Evolutionary conservation across 1,139 yeast species (phyloP).

Genomic region (Pichia sp.): DNA sequence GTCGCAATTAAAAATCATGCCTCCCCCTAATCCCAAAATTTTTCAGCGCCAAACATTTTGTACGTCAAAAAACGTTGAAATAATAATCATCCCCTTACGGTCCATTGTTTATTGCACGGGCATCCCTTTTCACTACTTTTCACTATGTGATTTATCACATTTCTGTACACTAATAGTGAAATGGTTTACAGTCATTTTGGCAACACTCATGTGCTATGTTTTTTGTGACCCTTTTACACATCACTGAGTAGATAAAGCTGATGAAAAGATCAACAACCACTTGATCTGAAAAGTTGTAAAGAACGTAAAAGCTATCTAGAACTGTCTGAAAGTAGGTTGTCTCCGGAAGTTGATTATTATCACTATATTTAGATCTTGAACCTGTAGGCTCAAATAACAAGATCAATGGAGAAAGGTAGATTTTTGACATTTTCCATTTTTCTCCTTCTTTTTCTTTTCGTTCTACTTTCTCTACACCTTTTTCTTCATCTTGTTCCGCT

Average conservation of each 20-base stretch:
- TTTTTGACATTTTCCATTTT: not conserved
- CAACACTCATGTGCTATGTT: too few relatives aligned
- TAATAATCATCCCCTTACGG: not conserved
- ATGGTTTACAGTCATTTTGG: too few relatives aligned
- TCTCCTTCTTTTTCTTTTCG: not conserved
- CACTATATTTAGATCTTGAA: too few relatives aligned
- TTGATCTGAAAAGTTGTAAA: too few relatives aligned
- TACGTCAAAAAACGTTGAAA: not conserved
- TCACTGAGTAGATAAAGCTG: too few relatives aligned
- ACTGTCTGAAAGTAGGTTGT: too few relatives aligned
- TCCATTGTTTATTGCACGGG: too few relatives aligned
- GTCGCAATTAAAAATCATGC: not conserved
- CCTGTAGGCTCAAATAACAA: not conserved
- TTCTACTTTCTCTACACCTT: not conserved
- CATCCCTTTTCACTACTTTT: too few relatives aligned
- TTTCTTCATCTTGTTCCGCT: not conserved
- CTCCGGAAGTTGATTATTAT: not conserved
- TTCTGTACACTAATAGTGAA: too few relatives aligned
- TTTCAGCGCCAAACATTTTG: not conserved
- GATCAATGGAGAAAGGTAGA: not conserved
- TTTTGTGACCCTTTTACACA: too few relatives aligned
- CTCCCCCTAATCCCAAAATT: not conserved
- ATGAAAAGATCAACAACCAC: too few relatives aligned
- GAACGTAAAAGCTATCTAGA: too few relatives aligned
- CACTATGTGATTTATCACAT: not conserved